phyloP scores from a whole-genome alignment of 192 early-diverging fungal species.

The Backusella psychrophila region DNA sequence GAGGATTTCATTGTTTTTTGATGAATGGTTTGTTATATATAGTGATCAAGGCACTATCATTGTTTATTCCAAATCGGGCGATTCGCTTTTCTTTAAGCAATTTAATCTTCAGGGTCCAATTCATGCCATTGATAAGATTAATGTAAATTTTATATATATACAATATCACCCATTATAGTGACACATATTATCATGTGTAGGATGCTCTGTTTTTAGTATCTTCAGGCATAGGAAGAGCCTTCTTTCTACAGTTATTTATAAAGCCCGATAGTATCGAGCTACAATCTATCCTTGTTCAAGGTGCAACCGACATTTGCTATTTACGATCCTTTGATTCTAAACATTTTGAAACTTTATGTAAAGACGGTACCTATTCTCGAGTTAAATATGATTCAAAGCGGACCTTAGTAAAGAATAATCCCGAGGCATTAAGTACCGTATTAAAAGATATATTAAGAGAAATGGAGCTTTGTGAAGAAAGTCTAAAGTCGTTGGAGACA shows the following conservation, averaged over 20 bases:
- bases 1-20: neutral
- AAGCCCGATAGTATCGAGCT: neutral
- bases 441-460: neutral
- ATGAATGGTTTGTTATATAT: neutral
- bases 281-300: neutral
- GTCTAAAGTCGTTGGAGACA: neutral
- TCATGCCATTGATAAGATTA: neutral
- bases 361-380: neutral
- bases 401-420: neutral
- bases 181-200: neutral
- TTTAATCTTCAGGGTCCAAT: conserved; percentile 12
- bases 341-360: neutral
- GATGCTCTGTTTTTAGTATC: neutral
- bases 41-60: conserved; percentile 5
- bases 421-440: neutral
- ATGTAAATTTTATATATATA: neutral
- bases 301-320: neutral
- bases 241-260: neutral
- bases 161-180: too few species aligned
- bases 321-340: neutral
- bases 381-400: neutral
- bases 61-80: neutral
- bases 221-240: conserved; percentile 1
- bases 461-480: conserved; percentile 1
- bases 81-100: neutral